These are phyloP conservation scores for Colletotrichum sp. DNA, from an alignment of 2,329 filamentous ascomycete species.

Conservation along the genomic window DNA sequence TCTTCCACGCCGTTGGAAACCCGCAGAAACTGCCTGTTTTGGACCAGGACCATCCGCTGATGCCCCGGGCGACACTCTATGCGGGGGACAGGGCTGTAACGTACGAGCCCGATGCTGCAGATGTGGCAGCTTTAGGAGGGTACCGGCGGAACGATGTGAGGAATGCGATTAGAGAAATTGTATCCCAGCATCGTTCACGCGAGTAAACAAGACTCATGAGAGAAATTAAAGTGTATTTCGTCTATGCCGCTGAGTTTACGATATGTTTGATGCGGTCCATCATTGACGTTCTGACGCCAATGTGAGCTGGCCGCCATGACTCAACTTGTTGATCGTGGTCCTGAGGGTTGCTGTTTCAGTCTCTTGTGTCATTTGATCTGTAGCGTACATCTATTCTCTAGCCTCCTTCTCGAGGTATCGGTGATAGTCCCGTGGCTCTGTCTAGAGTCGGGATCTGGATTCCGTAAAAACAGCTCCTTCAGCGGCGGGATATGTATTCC, in stretches of 20 bases:
- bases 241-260: fast-evolving
- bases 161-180: background rate
- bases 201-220: background rate
- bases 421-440: background rate
- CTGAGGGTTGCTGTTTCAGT: fast-evolving
- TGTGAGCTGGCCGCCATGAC: background rate
- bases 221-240: background rate
- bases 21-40: background rate
- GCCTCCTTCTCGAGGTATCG: background rate
- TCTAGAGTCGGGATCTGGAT: background rate
- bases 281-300: fast-evolving
- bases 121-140: background rate
- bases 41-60: conserved; percentile 5
- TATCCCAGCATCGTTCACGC: background rate
- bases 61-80: background rate
- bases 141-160: background rate
- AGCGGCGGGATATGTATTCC: background rate
- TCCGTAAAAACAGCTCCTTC: background rate
- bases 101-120: conserved; percentile 4
- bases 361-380: no score
- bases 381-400: no score
- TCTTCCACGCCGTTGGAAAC: background rate
- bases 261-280: background rate
- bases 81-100: background rate
- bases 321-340: background rate